Percentiles rank a stretch among this genome's conserved stretches.
phyloP scores from a whole-genome alignment of 73 alveolate species.

The Tetrahymena thermophila region DNA sequence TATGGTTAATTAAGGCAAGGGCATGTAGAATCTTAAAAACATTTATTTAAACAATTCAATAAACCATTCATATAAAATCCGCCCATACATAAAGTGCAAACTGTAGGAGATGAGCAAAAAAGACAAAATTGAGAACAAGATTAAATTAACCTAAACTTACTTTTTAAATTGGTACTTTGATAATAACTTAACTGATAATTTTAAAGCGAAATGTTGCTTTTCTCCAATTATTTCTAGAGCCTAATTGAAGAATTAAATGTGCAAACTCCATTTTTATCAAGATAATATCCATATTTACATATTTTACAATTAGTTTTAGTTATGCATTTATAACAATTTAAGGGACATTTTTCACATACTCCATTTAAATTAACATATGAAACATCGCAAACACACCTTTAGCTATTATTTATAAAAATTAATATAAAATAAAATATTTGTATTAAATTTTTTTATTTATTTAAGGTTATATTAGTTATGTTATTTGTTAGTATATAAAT shows the following conservation, averaged over 20 bases:
- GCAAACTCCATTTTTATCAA: not conserved
- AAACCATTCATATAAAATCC: not conserved
- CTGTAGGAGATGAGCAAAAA: not conserved
- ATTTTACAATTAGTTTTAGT: not conserved
- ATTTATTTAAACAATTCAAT: not conserved
- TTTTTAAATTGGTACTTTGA: no score
- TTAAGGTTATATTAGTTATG: no score
- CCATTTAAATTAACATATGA: not conserved
- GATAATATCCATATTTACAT: not conserved
- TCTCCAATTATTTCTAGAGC: no score
- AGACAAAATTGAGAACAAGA: not conserved
- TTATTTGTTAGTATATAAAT: no score
- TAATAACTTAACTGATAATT: no score
- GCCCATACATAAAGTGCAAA: not conserved
- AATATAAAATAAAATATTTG: no score
- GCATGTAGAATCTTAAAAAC: not conserved
- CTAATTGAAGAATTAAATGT: no score
- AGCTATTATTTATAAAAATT: not conserved
- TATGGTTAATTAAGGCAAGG: not conserved
- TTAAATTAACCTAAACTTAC: no score
- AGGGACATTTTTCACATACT: not conserved
- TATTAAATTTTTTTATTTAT: no score
- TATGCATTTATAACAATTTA: not conserved
- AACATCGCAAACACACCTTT: not conserved
- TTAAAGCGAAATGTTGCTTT: no score